Conservation (phyloP, 768 basidiomycete species). For the Dictyophora rubrovolvata region DNA sequence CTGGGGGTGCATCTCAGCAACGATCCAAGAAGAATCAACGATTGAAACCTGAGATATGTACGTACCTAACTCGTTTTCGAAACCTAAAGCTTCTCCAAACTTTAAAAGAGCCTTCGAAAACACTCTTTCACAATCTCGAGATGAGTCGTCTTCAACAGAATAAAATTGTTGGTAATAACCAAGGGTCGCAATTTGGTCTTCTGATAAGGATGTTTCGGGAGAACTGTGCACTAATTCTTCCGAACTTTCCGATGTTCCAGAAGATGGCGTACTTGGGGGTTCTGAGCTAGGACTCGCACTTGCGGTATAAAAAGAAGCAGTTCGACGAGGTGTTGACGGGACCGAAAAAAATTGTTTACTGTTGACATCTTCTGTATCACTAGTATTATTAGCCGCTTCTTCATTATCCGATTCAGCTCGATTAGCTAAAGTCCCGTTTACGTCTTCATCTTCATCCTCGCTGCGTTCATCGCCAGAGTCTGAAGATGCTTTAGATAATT, state of each 20-base stretch:
- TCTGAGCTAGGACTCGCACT: neutral
- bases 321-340: neutral
- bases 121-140: slow-evolving; percentile 1
- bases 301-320: neutral
- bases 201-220: neutral
- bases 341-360: neutral
- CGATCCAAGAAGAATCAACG: neutral
- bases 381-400: neutral
- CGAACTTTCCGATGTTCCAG: neutral
- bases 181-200: neutral
- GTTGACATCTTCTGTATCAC: neutral
- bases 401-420: neutral
- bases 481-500: too few relatives aligned
- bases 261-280: neutral
- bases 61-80: slow-evolving; percentile 4
- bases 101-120: neutral
- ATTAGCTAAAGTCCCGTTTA: neutral
- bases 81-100: slow-evolving; percentile 1
- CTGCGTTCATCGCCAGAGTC: neutral
- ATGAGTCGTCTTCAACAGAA: neutral
- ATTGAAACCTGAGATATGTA: neutral
- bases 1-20: slow-evolving; percentile 17
- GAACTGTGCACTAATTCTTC: neutral
- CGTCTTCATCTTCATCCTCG: slow-evolving; percentile 1
- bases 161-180: too few relatives aligned